phyloP scores from a whole-genome alignment of 495 filamentous ascomycete genomes.

The Penicillium bialowiezense region DNA sequence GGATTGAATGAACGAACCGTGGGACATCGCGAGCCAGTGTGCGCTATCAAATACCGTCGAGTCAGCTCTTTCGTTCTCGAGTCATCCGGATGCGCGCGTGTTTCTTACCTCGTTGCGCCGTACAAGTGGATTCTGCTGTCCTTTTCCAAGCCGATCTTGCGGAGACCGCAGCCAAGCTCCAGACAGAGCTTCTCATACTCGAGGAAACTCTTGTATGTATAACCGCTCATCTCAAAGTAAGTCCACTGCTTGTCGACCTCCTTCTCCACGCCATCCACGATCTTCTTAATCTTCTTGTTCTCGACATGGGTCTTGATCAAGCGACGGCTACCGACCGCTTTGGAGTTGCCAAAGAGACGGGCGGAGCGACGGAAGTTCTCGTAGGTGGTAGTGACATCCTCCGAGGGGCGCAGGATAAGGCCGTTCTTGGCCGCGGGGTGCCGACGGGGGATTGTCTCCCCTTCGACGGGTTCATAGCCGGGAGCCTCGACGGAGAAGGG shows the following conservation, averaged over 20 bases:
- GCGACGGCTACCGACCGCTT: constrained; percentile 76
- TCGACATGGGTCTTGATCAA: constrained; percentile 85
- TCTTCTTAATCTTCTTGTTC: constrained; percentile 96
- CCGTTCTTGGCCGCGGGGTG: constrained; percentile 69
- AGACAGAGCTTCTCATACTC: constrained; percentile 80
- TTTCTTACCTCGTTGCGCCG: constrained; percentile 70
- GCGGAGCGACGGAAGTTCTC: constrained; percentile 80
- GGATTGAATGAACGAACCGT: constrained; percentile 37
- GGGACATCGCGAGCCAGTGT: constrained; percentile 77
- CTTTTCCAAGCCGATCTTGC: constrained; percentile 74
- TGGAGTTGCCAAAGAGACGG: constrained; percentile 82
- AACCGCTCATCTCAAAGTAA: constrained; percentile 89
- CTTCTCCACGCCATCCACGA: constrained; percentile 82
- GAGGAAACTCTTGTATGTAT: constrained; percentile 81
- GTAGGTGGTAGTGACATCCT: constrained; percentile 77
- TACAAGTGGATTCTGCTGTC: constrained; percentile 81
- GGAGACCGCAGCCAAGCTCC: constrained; percentile 71
- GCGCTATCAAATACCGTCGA: constrained; percentile 39
- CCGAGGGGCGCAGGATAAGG: constrained; percentile 61
- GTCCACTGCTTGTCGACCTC: constrained; percentile 96
- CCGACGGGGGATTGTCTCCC: constrained; percentile 89
- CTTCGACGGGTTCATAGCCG: constrained; percentile 65
- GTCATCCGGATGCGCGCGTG: not conserved
- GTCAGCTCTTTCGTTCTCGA: not conserved
- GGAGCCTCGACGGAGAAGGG: constrained; percentile 82